A percentile compares a stretch with the other conserved stretches of the same genome.
phyloP scores from a whole-genome alignment of 2,329 filamentous ascomycete species.

The Fusarium algeriense region DNA sequence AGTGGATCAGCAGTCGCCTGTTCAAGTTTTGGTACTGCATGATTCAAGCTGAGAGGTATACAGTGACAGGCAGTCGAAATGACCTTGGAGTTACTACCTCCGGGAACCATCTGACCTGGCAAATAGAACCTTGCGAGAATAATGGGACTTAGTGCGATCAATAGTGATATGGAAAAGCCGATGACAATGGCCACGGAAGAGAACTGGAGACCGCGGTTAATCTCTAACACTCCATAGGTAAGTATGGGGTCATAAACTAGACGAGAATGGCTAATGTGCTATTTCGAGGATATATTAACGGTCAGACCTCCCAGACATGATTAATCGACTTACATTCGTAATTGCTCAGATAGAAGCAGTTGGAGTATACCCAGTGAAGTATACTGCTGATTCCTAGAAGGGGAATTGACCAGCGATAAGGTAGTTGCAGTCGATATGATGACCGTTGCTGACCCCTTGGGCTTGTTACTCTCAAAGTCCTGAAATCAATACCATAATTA shows the following conservation, averaged over 20 bases:
- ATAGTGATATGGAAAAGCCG: not conserved
- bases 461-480: not conserved
- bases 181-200: not conserved
- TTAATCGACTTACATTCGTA: not conserved
- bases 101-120: not conserved
- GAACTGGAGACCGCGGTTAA: not conserved
- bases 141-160: not conserved
- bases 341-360: not conserved
- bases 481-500: not conserved
- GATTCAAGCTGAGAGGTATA: accelerated
- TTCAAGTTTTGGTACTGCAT: accelerated
- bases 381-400: not conserved
- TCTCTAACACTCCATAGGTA: not conserved
- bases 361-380: not conserved
- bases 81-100: not conserved
- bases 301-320: too few species aligned
- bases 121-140: not conserved
- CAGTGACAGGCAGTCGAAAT: not conserved
- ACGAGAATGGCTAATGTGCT: not conserved
- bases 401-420: not conserved
- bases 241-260: not conserved
- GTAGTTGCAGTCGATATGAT: not conserved
- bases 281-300: too few species aligned
- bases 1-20: accelerated
- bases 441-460: not conserved